phyloP scores from a whole-genome alignment of 2,329 filamentous ascomycete genomes.

The Nannizziopsis arthrosporioides region DNA sequence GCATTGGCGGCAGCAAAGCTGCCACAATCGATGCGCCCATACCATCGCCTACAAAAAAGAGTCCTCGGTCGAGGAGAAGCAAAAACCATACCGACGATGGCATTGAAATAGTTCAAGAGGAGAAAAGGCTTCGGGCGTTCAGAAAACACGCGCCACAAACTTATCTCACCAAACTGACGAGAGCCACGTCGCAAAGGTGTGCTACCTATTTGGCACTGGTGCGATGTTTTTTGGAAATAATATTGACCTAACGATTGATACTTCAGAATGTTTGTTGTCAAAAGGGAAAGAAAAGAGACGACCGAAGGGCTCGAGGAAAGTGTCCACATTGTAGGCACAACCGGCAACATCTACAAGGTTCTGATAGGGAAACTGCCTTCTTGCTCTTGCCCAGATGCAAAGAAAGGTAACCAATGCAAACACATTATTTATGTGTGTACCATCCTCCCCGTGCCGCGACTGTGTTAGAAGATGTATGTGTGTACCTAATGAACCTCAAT shows the following conservation, averaged over 20 bases:
- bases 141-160: constrained; percentile 34
- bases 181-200: constrained; percentile 39
- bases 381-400: constrained; percentile 46
- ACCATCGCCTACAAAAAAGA: not conserved
- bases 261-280: constrained; percentile 45
- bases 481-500: constrained; percentile 12
- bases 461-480: not conserved
- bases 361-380: constrained; percentile 41
- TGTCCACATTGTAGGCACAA: constrained; percentile 48
- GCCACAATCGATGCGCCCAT: not conserved
- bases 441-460: not conserved
- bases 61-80: not conserved
- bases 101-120: constrained; percentile 13
- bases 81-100: not conserved
- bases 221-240: no score
- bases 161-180: constrained; percentile 38
- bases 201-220: not conserved
- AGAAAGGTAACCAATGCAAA: constrained; percentile 51
- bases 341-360: constrained; percentile 52
- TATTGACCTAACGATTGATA: not conserved
- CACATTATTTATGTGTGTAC: constrained; percentile 47
- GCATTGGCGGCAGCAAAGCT: not conserved
- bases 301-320: constrained; percentile 39
- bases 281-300: constrained; percentile 36
- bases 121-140: constrained; percentile 33